Evolutionary conservation across 176 grass and related monocot genomes (phyloP).

Genomic region (Themeda triandra): DNA sequence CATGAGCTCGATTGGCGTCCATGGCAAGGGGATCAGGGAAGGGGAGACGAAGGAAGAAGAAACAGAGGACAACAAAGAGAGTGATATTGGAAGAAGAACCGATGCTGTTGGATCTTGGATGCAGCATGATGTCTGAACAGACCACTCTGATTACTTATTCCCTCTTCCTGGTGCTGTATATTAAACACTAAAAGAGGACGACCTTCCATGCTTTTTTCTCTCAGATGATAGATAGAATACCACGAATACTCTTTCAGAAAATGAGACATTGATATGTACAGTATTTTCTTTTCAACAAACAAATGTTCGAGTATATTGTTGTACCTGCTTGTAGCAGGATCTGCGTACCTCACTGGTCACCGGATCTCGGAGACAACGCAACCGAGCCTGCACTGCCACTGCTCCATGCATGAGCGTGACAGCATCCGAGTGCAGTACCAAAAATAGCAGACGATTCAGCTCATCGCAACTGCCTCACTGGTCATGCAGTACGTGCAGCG

Average conservation of each 20-base stretch:
- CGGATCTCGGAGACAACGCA: background rate
- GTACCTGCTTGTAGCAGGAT: background rate
- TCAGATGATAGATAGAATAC: too few relatives aligned
- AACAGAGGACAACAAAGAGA: background rate
- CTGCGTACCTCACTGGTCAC: conserved; percentile 11
- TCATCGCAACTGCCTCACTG: background rate
- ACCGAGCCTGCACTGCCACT: background rate
- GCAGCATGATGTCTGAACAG: background rate
- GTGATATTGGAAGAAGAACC: background rate
- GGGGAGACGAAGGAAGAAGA: too few relatives aligned
- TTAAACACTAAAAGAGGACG: too few relatives aligned
- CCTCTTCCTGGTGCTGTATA: background rate
- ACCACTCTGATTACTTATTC: background rate
- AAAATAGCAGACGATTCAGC: conserved; percentile 13
- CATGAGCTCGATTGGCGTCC: too few relatives aligned
- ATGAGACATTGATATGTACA: background rate
- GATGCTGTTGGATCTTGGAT: background rate
- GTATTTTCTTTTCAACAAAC: background rate
- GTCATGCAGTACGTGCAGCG: background rate
- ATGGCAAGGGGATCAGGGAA: too few relatives aligned
- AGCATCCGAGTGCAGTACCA: background rate
- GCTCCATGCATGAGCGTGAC: background rate
- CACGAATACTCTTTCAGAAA: background rate
- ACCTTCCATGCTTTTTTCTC: too few relatives aligned
- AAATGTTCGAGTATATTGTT: background rate